Percentiles rank a stretch among this genome's conserved stretches.
Evolutionary conservation across 805 yeast genomes (phyloP).

Genomic region (Candida arabinofermentans): DNA sequence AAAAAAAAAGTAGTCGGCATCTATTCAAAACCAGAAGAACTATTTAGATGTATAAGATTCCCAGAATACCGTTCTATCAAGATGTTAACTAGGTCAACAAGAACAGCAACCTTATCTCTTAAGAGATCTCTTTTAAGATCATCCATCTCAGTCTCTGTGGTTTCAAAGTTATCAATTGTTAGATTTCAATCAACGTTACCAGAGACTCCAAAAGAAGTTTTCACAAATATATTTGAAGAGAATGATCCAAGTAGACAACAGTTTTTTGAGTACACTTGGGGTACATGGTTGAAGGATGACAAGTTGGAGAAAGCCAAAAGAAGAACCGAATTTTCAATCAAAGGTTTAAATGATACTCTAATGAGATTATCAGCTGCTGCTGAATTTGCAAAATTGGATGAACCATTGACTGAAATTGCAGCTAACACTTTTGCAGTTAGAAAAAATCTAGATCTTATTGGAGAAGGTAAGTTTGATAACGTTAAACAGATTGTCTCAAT

Average conservation of each 20-base stretch:
- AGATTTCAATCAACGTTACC: constrained; percentile 10
- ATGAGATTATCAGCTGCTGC: constrained; percentile 39
- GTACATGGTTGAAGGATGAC: constrained; percentile 88
- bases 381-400: constrained; percentile 28
- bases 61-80: neutral
- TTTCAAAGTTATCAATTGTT: neutral
- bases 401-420: constrained; percentile 11
- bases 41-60: too few relatives aligned
- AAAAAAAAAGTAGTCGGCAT: too few relatives aligned
- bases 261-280: constrained; percentile 91
- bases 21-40: too few relatives aligned
- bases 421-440: constrained; percentile 17
- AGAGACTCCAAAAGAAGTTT: constrained; percentile 30
- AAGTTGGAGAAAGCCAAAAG: constrained; percentile 68
- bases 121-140: neutral
- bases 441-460: constrained; percentile 19
- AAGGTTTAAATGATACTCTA: constrained; percentile 62
- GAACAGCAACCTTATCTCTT: neutral
- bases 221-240: constrained; percentile 55
- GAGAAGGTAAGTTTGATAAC: constrained; percentile 20
- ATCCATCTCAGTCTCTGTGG: neutral
- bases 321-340: constrained; percentile 74
- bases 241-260: constrained; percentile 63
- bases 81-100: constrained; percentile 8
- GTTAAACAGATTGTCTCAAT: constrained; percentile 75